Evolutionary conservation across 2,329 filamentous ascomycete genomes (phyloP).

Genomic region (Sarocladium oryzae): DNA sequence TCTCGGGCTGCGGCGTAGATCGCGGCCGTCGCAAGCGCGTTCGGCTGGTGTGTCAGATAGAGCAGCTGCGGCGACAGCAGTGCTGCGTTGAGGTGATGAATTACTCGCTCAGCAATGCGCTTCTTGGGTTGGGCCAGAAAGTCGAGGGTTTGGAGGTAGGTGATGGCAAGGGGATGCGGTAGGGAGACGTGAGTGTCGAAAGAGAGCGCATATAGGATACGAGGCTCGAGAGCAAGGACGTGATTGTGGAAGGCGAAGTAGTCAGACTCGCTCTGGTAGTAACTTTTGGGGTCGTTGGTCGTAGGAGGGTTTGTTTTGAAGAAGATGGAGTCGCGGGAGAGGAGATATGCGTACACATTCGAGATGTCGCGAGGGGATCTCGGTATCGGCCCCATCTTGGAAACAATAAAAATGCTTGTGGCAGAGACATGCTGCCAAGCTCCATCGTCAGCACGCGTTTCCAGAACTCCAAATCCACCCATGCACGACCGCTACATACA

Average conservation of each 20-base stretch:
- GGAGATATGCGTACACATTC: constrained; percentile 78
- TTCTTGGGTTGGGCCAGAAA: constrained; percentile 44
- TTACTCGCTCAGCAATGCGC: constrained; percentile 54
- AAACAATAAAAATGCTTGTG: constrained; percentile 70
- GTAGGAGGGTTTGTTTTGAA: constrained; percentile 33
- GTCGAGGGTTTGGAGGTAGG: constrained; percentile 86
- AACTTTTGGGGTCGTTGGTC: constrained; percentile 41
- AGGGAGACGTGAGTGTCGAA: constrained; percentile 83
- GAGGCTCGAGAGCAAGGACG: constrained; percentile 69
- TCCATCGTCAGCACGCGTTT: constrained; percentile 10
- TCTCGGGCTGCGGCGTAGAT: constrained; percentile 87
- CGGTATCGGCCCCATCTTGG: constrained; percentile 75
- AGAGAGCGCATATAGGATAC: constrained; percentile 66
- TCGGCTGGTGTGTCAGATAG: constrained; percentile 87
- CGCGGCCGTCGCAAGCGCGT: constrained; percentile 76
- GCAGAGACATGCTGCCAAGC: constrained; percentile 82
- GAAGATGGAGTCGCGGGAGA: constrained; percentile 53
- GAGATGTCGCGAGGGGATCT: constrained; percentile 73
- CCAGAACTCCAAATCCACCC: background rate
- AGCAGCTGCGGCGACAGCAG: constrained; percentile 82
- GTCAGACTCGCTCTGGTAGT: constrained; percentile 66
- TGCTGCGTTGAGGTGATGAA: constrained; percentile 80
- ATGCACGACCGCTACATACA: constrained; percentile 26
- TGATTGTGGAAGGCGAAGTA: constrained; percentile 60
- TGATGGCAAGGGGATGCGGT: constrained; percentile 80